Evolutionary conservation across 2,329 filamentous ascomycete genomes (phyloP), one percentile per base, ranked within the genome.

Genomic region (Fusarium cyanostomum): DNA sequence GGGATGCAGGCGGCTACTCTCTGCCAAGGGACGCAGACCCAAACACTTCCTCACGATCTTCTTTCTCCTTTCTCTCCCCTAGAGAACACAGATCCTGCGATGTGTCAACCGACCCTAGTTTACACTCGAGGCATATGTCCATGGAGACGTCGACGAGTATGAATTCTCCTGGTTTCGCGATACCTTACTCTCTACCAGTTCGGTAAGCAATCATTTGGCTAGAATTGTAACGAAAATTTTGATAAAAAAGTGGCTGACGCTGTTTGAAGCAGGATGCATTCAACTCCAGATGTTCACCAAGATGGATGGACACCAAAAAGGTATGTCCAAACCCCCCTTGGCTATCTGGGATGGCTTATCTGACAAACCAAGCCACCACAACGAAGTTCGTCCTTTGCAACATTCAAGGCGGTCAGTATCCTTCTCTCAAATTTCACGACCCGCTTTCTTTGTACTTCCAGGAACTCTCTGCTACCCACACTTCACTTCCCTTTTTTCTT

Each of bases 1-100:
- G 83, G 83, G 80, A 82, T 57, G 82, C 79, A 15, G 79, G 78
- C 30, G 82, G 81, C 37, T 84, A 82, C 60, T 80, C 79, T 21
- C 73, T 84, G 18, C 79, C 81, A 5, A 70, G 79, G 38, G 74
- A 77, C 11, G 59, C 78, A 50, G 78, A 81, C 42, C 72, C 73
- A 16, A 80, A 78, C 59, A 62, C 71, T 34, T 66, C 61, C 15
- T 70, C 66, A 31, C 58, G 53, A 35, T 60, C 69, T 24, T 48
- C 65, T 7, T 65, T 65, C 27, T 59, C 68, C 3, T 50, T 62
- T 26, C 56, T 66, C 35, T 71, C 73, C 24, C 56, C 65, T 18
- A 69, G 61, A 53, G 69, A 75, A 61, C 69, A 38, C 41, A 58
- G 54, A 44, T 63, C 64, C n/a, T 64, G 59, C 33, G 61, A 56